phyloP scores from a whole-genome alignment of 1,284 basidiomycete genomes.

The Sanghuangporus baumii region DNA sequence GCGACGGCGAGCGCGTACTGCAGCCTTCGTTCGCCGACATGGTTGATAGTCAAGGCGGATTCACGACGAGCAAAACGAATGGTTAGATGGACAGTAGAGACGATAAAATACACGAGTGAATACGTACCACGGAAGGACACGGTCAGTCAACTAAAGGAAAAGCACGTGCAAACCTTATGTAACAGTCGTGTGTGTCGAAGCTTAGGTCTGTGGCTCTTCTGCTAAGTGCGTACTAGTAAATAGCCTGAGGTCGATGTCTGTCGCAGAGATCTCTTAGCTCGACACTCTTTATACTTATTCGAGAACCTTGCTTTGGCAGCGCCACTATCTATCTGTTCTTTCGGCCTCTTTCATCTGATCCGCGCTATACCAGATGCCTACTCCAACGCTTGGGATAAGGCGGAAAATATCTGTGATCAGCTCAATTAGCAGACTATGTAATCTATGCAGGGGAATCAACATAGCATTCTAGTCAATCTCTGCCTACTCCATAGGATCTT shows the following conservation, averaged over 20 bases:
- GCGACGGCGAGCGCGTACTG: conserved; percentile 64
- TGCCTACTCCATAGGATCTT: not conserved
- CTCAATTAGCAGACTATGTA: not conserved
- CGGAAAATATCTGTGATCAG: not conserved
- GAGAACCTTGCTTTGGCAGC: not conserved
- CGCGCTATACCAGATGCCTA: not conserved
- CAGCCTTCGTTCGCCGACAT: conserved; percentile 45
- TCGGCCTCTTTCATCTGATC: not conserved
- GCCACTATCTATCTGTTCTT: not conserved
- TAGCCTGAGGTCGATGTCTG: not conserved
- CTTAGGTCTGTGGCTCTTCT: not conserved
- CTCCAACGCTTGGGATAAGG: not conserved
- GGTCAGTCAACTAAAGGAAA: not conserved
- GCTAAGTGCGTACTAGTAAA: not conserved
- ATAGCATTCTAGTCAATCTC: not conserved
- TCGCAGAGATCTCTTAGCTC: not conserved
- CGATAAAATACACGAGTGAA: conserved; percentile 1
- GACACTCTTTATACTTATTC: not conserved
- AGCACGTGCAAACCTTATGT: conserved; percentile 3
- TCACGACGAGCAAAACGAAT: not conserved
- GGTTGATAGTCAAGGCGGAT: not conserved
- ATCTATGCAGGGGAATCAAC: not conserved
- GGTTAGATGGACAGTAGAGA: not conserved
- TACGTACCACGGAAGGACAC: not conserved
- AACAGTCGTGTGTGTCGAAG: not conserved